Evolutionary conservation across 1,284 basidiomycete genomes (phyloP).

Genomic region (Spongiforma sp.): DNA sequence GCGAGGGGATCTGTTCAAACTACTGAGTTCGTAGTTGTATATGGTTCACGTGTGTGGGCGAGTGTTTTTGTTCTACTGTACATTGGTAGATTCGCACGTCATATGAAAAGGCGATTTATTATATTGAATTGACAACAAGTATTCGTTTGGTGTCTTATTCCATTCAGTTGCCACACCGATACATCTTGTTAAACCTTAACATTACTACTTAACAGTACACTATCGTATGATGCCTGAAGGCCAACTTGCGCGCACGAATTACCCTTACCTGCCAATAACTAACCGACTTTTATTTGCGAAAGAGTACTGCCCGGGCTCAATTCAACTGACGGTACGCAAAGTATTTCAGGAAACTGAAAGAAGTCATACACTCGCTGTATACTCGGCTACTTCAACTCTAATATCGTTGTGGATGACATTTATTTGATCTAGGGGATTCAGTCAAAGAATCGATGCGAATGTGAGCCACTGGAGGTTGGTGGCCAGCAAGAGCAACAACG

Average conservation of each 20-base stretch:
- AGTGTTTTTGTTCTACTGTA: too few relatives aligned
- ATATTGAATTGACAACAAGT: too few relatives aligned
- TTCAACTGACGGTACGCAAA: not conserved
- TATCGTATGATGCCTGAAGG: not conserved
- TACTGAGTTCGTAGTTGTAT: too few relatives aligned
- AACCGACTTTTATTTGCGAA: not conserved
- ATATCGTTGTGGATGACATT: not conserved
- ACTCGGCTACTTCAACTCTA: not conserved
- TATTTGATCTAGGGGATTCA: not conserved
- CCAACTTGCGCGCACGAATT: not conserved
- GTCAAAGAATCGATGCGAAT: not conserved
- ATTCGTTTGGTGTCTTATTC: too few relatives aligned
- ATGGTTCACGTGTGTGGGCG: too few relatives aligned
- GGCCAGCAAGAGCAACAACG: not conserved
- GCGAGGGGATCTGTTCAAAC: too few relatives aligned
- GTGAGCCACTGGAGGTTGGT: not conserved
- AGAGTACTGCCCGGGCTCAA: not conserved
- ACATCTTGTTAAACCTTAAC: too few relatives aligned
- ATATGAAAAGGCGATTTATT: too few relatives aligned
- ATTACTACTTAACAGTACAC: too few relatives aligned
- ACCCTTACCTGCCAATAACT: not conserved
- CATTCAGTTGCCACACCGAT: too few relatives aligned
- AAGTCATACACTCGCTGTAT: not conserved
- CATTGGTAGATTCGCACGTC: too few relatives aligned
- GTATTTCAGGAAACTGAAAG: not conserved